Percentiles rank a stretch among this genome's conserved stretches.
phyloP scores from a whole-genome alignment of 768 basidiomycete species.

The Guyanaporus albipodus region DNA sequence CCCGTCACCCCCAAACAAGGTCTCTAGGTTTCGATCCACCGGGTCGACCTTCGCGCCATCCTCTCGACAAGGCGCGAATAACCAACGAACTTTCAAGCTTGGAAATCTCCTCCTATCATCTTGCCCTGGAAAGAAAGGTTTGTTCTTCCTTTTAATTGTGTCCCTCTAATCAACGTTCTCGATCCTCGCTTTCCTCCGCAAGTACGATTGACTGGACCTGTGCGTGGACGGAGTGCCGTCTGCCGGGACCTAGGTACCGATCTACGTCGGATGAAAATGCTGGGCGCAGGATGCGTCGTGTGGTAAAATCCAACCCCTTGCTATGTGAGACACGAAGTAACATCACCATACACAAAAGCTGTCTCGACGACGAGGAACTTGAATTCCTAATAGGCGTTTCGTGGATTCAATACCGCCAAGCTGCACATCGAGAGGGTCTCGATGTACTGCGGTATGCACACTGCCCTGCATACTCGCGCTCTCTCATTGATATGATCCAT shows the following conservation, averaged over 20 bases:
- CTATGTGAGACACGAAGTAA: neutral
- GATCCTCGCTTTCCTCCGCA: neutral
- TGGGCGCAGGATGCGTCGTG: conserved; percentile 77
- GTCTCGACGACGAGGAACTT: conserved; percentile 82
- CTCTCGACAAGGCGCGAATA: conserved; percentile 5
- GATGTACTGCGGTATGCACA: conserved; percentile 69
- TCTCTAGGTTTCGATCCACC: conserved; percentile 9
- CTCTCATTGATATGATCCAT: neutral
- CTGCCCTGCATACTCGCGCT: neutral
- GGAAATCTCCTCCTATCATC: conserved; percentile 90
- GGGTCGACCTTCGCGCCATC: conserved; percentile 7
- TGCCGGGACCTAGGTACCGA: conserved; percentile 80
- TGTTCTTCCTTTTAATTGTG: conserved; percentile 1
- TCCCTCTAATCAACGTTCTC: neutral
- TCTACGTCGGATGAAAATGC: conserved; percentile 64
- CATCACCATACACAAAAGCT: conserved; percentile 41
- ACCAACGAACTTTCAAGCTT: conserved; percentile 35
- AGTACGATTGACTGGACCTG: conserved; percentile 73
- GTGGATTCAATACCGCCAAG: conserved; percentile 70
- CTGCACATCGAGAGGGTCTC: conserved; percentile 61
- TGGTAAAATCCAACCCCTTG: conserved; percentile 46
- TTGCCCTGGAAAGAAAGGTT: conserved; percentile 94
- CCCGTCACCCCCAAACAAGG: conserved; percentile 15
- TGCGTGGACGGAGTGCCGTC: conserved; percentile 75
- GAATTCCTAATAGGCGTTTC: conserved; percentile 74